Evolutionary conservation across 2,329 filamentous ascomycete genomes (phyloP).

Genomic region (Phaeophleospora eucalypticola): DNA sequence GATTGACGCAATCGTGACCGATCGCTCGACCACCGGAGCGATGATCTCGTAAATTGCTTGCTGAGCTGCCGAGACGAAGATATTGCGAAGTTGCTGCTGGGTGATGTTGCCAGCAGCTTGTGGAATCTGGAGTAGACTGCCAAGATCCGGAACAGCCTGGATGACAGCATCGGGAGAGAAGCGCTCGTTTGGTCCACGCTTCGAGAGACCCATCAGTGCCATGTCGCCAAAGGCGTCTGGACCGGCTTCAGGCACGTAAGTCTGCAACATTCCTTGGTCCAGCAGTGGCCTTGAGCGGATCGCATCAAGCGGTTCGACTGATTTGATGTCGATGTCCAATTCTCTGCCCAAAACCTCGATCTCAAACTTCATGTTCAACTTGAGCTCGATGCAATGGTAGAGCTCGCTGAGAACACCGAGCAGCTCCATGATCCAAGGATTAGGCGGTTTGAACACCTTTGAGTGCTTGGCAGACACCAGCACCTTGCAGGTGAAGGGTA

Average conservation of each 20-base stretch:
- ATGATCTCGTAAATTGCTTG: constrained; percentile 95
- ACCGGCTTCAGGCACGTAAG: constrained; percentile 43
- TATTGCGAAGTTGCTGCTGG: constrained; percentile 61
- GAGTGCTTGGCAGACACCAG: constrained; percentile 79
- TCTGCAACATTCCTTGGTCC: constrained; percentile 32
- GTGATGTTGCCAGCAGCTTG: constrained; percentile 71
- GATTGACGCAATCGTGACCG: constrained; percentile 95
- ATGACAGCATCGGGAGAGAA: constrained; percentile 75
- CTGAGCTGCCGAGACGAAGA: constrained; percentile 80
- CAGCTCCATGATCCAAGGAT: constrained; percentile 98
- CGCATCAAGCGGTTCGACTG: constrained; percentile 79
- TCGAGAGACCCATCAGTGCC: constrained; percentile 62
- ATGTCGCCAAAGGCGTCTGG: constrained; percentile 80
- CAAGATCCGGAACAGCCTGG: constrained; percentile 77
- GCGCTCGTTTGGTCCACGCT: constrained; percentile 60
- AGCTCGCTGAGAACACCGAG: constrained; percentile 85
- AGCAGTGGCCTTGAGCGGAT: constrained; percentile 66
- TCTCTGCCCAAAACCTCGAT: constrained; percentile 97
- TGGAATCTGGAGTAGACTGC: constrained; percentile 73
- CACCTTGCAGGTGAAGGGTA: constrained; percentile 97
- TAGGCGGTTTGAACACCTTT: constrained; percentile 86
- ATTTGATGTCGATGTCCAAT: constrained; percentile 85
- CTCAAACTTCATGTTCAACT: constrained; percentile 96
- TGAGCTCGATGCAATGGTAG: constrained; percentile 87
- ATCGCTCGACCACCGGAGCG: constrained; percentile 92